Evolutionary conservation across 2,329 filamentous ascomycete genomes (phyloP), one percentile per base, ranked within the genome.

Genomic region (Calonectria pseudoturangicola): DNA sequence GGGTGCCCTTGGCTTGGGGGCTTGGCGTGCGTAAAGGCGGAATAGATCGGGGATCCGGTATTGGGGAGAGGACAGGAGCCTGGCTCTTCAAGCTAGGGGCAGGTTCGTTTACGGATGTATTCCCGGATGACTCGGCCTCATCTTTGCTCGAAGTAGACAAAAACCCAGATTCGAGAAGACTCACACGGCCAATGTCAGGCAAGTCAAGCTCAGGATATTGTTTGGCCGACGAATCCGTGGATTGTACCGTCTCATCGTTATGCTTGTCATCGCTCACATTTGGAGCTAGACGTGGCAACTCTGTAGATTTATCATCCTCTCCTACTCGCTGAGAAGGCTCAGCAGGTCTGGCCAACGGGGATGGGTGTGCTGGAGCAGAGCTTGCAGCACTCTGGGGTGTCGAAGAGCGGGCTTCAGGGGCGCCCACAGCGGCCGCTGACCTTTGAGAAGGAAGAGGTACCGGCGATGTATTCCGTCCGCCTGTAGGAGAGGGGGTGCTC

Each of bases 251-350:
- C 13, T 41, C 54, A 4, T 60, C 30, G 21, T 21, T 27, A 4
- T 21, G 54, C 15, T 25, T 41, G 12, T 41, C 21, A 18, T 39
- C 36, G 7, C 28, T 13, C 7, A 16, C 87, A 75, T 92, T 91
- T 71, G 90, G 80, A 74, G 88, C 92, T 6, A 90, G 89, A 65
- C 90, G 86, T 25, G 87, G 84, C 12, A 89, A 89, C 2, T 93
- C 92, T 70, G 90, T 83, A 1, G 90, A 91, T 69, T 87, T 87
- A 45, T 88, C 85, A 75, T 90, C 88, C 75, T 94, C 93, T 66
- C 90, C 90, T 82, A 93, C 88, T 7, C 93, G 93, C 82, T 96
- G 96, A 18, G 54, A 15, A 50, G 96, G 93, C 76, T 97, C 94
- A 15, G 93, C 90, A 2, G 95, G 94, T 45, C 93, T 89, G 69